phyloP scores from a whole-genome alignment of 176 grass and related monocot species.

The Typha latifolia region DNA sequence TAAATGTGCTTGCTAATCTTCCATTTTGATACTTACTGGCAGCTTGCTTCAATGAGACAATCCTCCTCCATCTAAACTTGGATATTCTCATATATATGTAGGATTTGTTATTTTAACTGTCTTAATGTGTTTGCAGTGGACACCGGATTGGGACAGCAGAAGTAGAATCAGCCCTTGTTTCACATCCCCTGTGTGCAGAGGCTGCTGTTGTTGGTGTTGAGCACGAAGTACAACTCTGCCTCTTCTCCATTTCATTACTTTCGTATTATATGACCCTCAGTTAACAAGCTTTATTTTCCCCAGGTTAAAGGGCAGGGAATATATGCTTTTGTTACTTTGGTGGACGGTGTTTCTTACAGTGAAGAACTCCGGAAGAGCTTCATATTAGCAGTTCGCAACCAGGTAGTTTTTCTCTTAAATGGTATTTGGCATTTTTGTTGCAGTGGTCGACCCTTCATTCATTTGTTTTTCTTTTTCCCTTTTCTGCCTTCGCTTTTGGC shows the following conservation, averaged over 20 bases:
- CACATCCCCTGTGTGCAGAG: slow-evolving; percentile 83
- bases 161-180: slow-evolving; percentile 93
- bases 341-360: slow-evolving; percentile 75
- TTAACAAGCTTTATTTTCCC: slow-evolving; percentile 13
- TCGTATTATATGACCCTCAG: background rate
- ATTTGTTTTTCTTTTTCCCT: no score
- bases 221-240: slow-evolving; percentile 53
- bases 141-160: slow-evolving; percentile 98
- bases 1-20: background rate
- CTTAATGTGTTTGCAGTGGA: slow-evolving; percentile 40
- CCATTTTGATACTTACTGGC: background rate
- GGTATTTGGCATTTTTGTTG: no score
- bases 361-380: slow-evolving; percentile 84
- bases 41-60: background rate
- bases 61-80: background rate
- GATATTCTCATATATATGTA: background rate
- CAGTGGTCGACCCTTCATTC: no score
- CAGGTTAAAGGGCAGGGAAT: slow-evolving; percentile 98
- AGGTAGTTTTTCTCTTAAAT: slow-evolving; percentile 36
- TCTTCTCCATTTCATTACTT: background rate
- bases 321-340: slow-evolving; percentile 92
- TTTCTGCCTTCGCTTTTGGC: no score
- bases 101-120: background rate
- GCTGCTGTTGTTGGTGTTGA: slow-evolving; percentile 92
- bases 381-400: slow-evolving; percentile 55